phyloP scores from a whole-genome alignment of 805 yeast genomes.

The Saccharomycopsis oosterbeekiorum region DNA sequence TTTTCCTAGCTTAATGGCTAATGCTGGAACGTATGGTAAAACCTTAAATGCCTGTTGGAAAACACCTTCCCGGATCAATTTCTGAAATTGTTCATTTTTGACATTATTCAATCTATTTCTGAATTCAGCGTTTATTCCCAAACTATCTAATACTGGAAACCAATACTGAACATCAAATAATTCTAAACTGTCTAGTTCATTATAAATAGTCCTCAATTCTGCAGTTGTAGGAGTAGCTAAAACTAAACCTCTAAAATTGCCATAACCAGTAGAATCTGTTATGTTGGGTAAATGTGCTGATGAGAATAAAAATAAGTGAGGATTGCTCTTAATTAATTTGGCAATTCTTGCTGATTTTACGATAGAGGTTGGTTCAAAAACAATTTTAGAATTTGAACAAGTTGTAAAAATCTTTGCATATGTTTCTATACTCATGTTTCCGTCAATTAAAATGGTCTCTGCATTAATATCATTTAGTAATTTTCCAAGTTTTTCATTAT shows the following conservation, averaged over 20 bases:
- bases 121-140: constrained; percentile 39
- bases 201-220: constrained; percentile 50
- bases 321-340: constrained; percentile 4
- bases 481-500: constrained; percentile 32
- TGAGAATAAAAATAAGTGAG: constrained; percentile 31
- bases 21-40: constrained; percentile 59
- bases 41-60: constrained; percentile 61
- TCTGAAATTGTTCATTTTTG: constrained; percentile 1
- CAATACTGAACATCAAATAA: constrained; percentile 48
- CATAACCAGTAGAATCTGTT: not conserved
- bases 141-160: constrained; percentile 63
- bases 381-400: constrained; percentile 26
- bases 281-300: constrained; percentile 18
- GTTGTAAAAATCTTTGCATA: constrained; percentile 22
- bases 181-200: constrained; percentile 34
- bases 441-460: constrained; percentile 48
- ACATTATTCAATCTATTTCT: constrained; percentile 34
- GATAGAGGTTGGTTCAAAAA: constrained; percentile 72
- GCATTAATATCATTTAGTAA: constrained; percentile 38
- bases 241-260: not conserved
- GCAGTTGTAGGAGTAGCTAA: constrained; percentile 53
- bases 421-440: constrained; percentile 45
- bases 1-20: constrained; percentile 19
- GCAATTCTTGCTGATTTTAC: constrained; percentile 49
- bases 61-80: constrained; percentile 30